These are phyloP conservation scores for Magnaporthiopsis poae DNA, from an alignment of 2,329 filamentous ascomycete genomes.

Conservation along the genomic window DNA sequence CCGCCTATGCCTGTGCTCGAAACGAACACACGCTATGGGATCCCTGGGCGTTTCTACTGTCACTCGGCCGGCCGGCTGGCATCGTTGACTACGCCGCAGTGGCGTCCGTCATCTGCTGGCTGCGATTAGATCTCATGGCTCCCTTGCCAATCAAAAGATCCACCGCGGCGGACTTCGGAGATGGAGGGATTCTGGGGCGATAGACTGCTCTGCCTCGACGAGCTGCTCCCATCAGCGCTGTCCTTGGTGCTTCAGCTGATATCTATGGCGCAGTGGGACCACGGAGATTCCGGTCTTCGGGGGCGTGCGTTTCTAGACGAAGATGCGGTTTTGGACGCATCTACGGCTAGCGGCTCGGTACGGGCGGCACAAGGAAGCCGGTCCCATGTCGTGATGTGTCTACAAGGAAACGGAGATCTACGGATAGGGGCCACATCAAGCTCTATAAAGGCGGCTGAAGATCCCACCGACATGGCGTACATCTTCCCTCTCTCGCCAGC, in stretches of 20 bases:
- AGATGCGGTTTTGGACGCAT: background rate
- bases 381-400: background rate
- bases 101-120: background rate
- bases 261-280: background rate
- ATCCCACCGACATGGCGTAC: too few relatives aligned
- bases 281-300: background rate
- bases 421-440: background rate
- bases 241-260: background rate
- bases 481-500: too few relatives aligned
- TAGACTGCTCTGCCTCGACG: background rate
- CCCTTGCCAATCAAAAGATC: background rate
- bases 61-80: background rate
- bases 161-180: background rate
- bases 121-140: background rate
- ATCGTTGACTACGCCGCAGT: background rate
- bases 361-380: background rate
- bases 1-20: background rate
- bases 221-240: background rate
- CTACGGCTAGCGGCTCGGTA: background rate
- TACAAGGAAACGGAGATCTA: too few relatives aligned
- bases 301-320: background rate
- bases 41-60: background rate
- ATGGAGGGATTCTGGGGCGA: background rate
- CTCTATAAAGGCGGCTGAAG: conserved; percentile 1
- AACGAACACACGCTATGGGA: background rate